Evolutionary conservation across 2,329 filamentous ascomycete genomes (phyloP).

Genomic region (Polytolypa hystricis): DNA sequence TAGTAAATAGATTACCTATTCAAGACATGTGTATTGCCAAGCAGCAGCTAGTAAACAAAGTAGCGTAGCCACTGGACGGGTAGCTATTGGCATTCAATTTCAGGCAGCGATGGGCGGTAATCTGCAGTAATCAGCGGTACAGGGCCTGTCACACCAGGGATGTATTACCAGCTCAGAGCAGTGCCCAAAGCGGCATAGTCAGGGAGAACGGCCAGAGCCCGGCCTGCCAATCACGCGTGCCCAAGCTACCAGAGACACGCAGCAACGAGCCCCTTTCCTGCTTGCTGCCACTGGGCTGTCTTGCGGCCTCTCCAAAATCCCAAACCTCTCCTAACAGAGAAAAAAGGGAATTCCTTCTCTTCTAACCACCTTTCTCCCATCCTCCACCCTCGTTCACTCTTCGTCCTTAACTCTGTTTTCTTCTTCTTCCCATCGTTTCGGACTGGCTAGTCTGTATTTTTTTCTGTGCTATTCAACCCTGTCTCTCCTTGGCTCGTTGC

Average conservation of each 20-base stretch:
- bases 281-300: not conserved
- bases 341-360: too few species aligned
- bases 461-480: not conserved
- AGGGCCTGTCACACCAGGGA: too few species aligned
- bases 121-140: too few species aligned
- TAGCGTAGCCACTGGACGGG: too few species aligned
- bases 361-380: not conserved
- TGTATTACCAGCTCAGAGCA: too few species aligned
- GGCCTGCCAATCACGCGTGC: too few species aligned
- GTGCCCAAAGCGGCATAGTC: slow-evolving; percentile 3
- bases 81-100: too few species aligned
- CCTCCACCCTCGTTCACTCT: slow-evolving; percentile 4
- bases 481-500: slow-evolving; percentile 1
- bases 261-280: not conserved
- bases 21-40: not conserved
- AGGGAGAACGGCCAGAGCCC: not conserved
- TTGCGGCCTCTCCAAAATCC: not conserved
- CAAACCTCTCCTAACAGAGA: not conserved
- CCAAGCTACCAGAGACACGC: not conserved
- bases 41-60: not conserved
- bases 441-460: not conserved
- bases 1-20: not conserved
- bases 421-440: slow-evolving; percentile 14
- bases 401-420: slow-evolving; percentile 19
- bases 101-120: too few species aligned